Evolutionary conservation across 441 rosid species (phyloP).

Genomic region (Pelargonium cotyledonis): DNA sequence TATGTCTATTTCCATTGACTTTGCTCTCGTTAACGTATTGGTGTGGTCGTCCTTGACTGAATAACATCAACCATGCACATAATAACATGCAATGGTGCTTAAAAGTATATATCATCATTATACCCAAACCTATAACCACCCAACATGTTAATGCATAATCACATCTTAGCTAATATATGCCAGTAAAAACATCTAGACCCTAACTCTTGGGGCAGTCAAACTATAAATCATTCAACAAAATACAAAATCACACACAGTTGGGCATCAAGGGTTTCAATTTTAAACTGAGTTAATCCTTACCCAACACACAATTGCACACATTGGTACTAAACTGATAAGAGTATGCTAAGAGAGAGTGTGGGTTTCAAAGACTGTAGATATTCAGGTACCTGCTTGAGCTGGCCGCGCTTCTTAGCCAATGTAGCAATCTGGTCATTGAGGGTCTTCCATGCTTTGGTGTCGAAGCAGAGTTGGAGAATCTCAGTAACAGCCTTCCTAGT

Average conservation of each 20-base stretch:
- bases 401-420: conserved; percentile 86
- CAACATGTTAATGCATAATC: too few relatives aligned
- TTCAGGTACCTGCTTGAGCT: conserved; percentile 77
- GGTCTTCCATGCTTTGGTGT: conserved; percentile 78
- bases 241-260: not conserved
- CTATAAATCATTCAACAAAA: not conserved
- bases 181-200: too few relatives aligned
- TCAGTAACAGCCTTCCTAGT: conserved; percentile 76
- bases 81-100: too few relatives aligned
- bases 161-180: too few relatives aligned
- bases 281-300: not conserved
- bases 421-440: conserved; percentile 79
- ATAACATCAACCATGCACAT: too few relatives aligned
- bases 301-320: not conserved
- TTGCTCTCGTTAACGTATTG: too few relatives aligned
- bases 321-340: not conserved
- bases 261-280: not conserved
- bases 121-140: too few relatives aligned
- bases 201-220: not conserved
- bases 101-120: too few relatives aligned
- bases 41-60: too few relatives aligned
- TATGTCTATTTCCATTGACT: too few relatives aligned
- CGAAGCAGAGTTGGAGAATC: conserved; percentile 70
- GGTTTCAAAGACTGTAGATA: not conserved
- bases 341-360: not conserved